Evolutionary conservation across 805 yeast genomes (phyloP), one percentile per base, ranked within the genome.

Genomic region (Hanseniaspora clermontiae): DNA sequence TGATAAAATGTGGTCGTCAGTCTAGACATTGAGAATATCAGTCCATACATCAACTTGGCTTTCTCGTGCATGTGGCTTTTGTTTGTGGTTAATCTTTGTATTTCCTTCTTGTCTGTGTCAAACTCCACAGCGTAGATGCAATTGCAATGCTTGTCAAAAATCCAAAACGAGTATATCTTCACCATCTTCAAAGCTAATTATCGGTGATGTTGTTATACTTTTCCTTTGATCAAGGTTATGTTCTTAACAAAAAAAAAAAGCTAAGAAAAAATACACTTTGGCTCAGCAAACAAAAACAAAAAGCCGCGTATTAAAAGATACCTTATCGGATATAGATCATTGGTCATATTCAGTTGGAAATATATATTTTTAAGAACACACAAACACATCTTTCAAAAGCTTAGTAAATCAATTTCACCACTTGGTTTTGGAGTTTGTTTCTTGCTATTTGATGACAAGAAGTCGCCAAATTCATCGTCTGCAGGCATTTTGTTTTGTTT

Each of bases 91-190:
- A 70, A 63, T 82, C 83, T 39, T 70, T 68, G 0, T 74, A 66
- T 2, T 77, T 77, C 42, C 68, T 63, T 15, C 62, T 61, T 36
- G 63, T 61, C 20, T 66, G 53, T 20, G 65, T 63, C 57, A 71
- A 66, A 1, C 76, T 72, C 82, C 83, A 90, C 66, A 87, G 79
- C 79, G 69, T 80, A 91, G 19, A 91, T 81, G 68, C 97, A 90
- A 60, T 84, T 82, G 70, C 97, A 87, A 70, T 91, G 97, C 66
- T 93, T 78, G 67, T 91, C 97, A 66, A 84, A 91, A 56, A 91
- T 79, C 86, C 89, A 87, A 65, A 90, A 84, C 11, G 96, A 86
- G 71, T 83, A 83, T 48, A 89, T 81, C 42, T 85, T 78, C 86
- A 81, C 80, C 43, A 37, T 57, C 20, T 34, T 43, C 15, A n/a